Conservation (phyloP, 305 asterid species). For the Fraxinus platypoda region DNA sequence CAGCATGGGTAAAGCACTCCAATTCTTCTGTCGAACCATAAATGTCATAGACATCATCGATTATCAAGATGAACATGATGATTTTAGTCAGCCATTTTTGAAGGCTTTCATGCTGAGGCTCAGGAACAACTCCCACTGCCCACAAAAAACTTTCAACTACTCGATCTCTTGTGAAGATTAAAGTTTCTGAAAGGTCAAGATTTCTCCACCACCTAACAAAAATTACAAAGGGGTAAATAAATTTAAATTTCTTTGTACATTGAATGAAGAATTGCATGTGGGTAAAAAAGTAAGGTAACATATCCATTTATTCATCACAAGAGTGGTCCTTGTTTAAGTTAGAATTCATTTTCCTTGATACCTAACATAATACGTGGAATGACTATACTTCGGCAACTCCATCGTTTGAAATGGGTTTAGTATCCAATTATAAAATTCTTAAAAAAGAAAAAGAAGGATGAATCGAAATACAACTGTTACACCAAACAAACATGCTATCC, state of each 20-base stretch:
- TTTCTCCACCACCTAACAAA: slow-evolving; percentile 57
- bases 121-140: slow-evolving; percentile 62
- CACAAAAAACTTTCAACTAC: slow-evolving; percentile 61
- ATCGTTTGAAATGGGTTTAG: not conserved
- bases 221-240: not conserved
- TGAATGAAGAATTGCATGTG: not conserved
- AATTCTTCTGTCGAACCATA: slow-evolving; percentile 51
- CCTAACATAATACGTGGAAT: not conserved
- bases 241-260: not conserved
- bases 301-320: too few species aligned
- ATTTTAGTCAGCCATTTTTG: slow-evolving; percentile 62
- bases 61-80: slow-evolving; percentile 37
- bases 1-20: slow-evolving; percentile 49
- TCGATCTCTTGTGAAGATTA: slow-evolving; percentile 59
- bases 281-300: too few species aligned
- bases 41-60: slow-evolving; percentile 66
- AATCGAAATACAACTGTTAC: too few species aligned
- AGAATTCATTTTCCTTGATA: too few species aligned
- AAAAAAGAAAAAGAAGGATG: not conserved
- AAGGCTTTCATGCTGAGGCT: slow-evolving; percentile 45
- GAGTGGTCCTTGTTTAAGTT: too few species aligned
- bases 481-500: not conserved
- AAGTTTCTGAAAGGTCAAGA: slow-evolving; percentile 33
- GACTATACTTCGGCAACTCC: not conserved
- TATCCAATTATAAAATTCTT: not conserved